Evolutionary conservation across 2,329 filamentous ascomycete genomes (phyloP).

Genomic region (Aspergillus felis): DNA sequence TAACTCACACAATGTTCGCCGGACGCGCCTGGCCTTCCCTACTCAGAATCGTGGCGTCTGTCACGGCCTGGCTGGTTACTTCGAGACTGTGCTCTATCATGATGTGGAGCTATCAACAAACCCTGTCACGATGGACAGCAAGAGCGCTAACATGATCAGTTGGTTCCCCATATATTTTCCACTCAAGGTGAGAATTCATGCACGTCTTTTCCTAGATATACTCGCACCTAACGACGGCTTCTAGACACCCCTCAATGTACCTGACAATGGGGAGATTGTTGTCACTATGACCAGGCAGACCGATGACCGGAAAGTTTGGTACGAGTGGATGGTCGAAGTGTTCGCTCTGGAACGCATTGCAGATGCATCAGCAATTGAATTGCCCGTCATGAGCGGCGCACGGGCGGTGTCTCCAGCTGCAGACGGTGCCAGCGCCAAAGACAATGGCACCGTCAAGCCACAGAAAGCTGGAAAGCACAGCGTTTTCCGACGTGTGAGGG

Average conservation of each 20-base stretch:
- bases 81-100: slow-evolving; percentile 89
- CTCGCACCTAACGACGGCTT: neutral
- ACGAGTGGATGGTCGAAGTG: slow-evolving; percentile 93
- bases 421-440: slow-evolving; percentile 20
- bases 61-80: slow-evolving; percentile 90
- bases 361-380: slow-evolving; percentile 9
- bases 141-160: slow-evolving; percentile 97
- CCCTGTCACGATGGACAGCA: slow-evolving; percentile 83
- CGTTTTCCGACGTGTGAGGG: slow-evolving; percentile 28
- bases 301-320: slow-evolving; percentile 95
- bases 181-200: slow-evolving; percentile 64
- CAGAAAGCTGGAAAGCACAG: slow-evolving; percentile 7
- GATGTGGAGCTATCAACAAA: slow-evolving; percentile 87
- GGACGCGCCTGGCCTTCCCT: slow-evolving; percentile 72
- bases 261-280: slow-evolving; percentile 77
- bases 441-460: slow-evolving; percentile 9
- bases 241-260: slow-evolving; percentile 79
- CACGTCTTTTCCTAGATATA: slow-evolving; percentile 6
- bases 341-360: slow-evolving; percentile 48
- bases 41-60: slow-evolving; percentile 75
- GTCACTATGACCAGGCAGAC: slow-evolving; percentile 96
- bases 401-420: slow-evolving; percentile 22
- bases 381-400: slow-evolving; percentile 30
- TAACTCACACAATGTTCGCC: slow-evolving; percentile 89
- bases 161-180: slow-evolving; percentile 99